A percentile compares a stretch with the other conserved stretches of the same genome.
Evolutionary conservation across 176 grass and related monocot genomes (phyloP).

Genomic region (Avena atlantica): DNA sequence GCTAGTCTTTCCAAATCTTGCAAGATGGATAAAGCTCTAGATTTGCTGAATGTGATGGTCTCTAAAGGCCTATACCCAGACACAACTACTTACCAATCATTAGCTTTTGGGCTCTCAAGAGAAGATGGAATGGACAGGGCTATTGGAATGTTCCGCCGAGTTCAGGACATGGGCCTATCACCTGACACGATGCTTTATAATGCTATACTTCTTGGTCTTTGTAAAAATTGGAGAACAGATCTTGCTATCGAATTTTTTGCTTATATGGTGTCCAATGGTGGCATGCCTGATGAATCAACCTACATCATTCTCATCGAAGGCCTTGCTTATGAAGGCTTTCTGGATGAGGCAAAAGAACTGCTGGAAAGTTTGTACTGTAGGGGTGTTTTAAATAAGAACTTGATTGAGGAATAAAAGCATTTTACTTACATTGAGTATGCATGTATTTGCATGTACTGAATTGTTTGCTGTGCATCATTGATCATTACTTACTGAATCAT

Average conservation of each 20-base stretch:
- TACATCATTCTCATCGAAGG: slow-evolving; percentile 57
- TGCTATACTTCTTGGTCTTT: slow-evolving; percentile 55
- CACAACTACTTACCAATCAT: slow-evolving; percentile 54
- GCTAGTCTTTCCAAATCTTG: slow-evolving; percentile 43
- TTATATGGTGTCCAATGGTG: slow-evolving; percentile 54
- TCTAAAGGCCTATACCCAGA: slow-evolving; percentile 50
- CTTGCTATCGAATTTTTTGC: slow-evolving; percentile 58
- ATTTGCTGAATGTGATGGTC: slow-evolving; percentile 56
- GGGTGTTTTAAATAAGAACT: slow-evolving; percentile 55
- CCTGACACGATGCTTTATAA: slow-evolving; percentile 56
- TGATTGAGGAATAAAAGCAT: slow-evolving; percentile 35
- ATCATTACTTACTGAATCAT: background rate
- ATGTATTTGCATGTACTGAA: background rate
- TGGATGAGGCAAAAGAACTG: slow-evolving; percentile 51
- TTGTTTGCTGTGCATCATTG: background rate
- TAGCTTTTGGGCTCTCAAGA: slow-evolving; percentile 45
- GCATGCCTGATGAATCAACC: slow-evolving; percentile 66
- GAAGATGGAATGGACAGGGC: slow-evolving; percentile 45
- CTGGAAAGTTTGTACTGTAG: slow-evolving; percentile 42
- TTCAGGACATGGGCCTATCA: slow-evolving; percentile 57
- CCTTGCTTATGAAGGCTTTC: slow-evolving; percentile 51
- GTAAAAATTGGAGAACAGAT: slow-evolving; percentile 50
- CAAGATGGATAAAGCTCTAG: slow-evolving; percentile 52
- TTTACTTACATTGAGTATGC: background rate
- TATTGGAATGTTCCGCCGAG: slow-evolving; percentile 42